Percentiles rank a stretch among this genome's conserved stretches.
Evolutionary conservation across 2,329 filamentous ascomycete species (phyloP).

Genomic region (Epichloe elymi): DNA sequence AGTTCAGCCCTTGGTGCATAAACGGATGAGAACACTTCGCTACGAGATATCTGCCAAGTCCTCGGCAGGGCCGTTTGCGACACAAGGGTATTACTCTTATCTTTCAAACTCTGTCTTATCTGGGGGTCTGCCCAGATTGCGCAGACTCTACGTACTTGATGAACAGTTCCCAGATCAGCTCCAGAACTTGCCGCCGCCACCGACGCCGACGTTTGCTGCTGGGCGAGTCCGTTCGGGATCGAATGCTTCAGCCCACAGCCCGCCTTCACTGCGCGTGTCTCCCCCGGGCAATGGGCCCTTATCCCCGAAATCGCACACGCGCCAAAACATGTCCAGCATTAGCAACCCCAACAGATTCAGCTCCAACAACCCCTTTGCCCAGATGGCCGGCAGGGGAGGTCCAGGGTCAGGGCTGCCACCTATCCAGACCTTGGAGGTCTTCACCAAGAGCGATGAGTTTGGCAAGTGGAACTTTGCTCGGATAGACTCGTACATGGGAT

Average conservation of each 20-base stretch:
- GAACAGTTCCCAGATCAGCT: conserved; percentile 70
- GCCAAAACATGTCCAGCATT: conserved; percentile 14
- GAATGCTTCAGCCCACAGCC: conserved; percentile 12
- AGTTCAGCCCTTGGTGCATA: conserved; percentile 51
- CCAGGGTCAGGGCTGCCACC: conserved; percentile 20
- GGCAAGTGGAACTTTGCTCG: conserved; percentile 46
- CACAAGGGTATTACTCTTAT: conserved; percentile 66
- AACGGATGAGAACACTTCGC: conserved; percentile 57
- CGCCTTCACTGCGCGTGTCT: conserved; percentile 7
- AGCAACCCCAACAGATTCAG: conserved; percentile 33
- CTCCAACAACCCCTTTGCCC: conserved; percentile 47
- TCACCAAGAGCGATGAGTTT: conserved; percentile 45
- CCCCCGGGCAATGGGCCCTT: conserved; percentile 14
- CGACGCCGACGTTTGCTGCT: conserved; percentile 26
- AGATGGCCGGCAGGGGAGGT: conserved; percentile 10
- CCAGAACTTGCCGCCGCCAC: conserved; percentile 57
- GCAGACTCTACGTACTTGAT: conserved; percentile 74
- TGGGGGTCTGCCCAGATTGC: conserved; percentile 62
- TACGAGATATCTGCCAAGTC: conserved; percentile 64
- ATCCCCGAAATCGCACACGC: conserved; percentile 13
- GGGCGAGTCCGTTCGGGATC: conserved; percentile 21
- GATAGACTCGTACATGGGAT: conserved; percentile 24
- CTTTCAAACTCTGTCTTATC: conserved; percentile 70
- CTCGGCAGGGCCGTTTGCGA: conserved; percentile 42
- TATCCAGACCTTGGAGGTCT: conserved; percentile 44